These are phyloP conservation scores for Pichia rugopelliculosa DNA, from an alignment of 805 yeast species.

Conservation along the genomic window DNA sequence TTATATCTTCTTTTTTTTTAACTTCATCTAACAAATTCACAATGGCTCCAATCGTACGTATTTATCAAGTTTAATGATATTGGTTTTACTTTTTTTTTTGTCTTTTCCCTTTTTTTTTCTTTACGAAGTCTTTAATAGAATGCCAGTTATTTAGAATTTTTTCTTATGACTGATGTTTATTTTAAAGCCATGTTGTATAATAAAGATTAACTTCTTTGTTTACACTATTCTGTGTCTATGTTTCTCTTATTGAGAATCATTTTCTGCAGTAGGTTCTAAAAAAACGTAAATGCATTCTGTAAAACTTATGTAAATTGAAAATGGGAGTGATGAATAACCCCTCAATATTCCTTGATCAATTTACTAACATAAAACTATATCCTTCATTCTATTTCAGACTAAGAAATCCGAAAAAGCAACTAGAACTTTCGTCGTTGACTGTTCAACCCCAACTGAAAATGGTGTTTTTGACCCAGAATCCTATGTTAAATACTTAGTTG, in stretches of 20 bases:
- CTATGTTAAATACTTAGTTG: conserved; percentile 95
- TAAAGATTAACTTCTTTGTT: not conserved
- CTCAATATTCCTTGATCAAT: not conserved
- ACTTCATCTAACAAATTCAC: not conserved
- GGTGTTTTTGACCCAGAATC: conserved; percentile 97
- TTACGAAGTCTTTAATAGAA: conserved; percentile 18
- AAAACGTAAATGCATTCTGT: conserved; percentile 6
- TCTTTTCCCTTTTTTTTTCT: not conserved
- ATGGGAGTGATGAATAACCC: no score
- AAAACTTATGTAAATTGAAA: conserved; percentile 1
- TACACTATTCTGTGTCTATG: conserved; percentile 19
- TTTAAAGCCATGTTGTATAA: conserved; percentile 11
- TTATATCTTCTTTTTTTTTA: not conserved
- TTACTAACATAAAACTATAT: conserved; percentile 9
- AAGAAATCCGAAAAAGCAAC: conserved; percentile 67
- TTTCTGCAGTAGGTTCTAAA: conserved; percentile 11
- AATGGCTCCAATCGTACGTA: conserved; percentile 34
- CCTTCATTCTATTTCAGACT: conserved; percentile 42
- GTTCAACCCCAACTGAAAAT: conserved; percentile 93
- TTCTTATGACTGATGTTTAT: conserved; percentile 16
- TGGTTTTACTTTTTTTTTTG: not conserved
- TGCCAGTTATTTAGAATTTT: conserved; percentile 16
- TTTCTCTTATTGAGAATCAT: no score
- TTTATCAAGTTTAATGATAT: no score
- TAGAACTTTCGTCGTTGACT: conserved; percentile 91